Evolutionary conservation across 2,329 filamentous ascomycete species (phyloP).

Genomic region (Pyricularia pennisetigena): DNA sequence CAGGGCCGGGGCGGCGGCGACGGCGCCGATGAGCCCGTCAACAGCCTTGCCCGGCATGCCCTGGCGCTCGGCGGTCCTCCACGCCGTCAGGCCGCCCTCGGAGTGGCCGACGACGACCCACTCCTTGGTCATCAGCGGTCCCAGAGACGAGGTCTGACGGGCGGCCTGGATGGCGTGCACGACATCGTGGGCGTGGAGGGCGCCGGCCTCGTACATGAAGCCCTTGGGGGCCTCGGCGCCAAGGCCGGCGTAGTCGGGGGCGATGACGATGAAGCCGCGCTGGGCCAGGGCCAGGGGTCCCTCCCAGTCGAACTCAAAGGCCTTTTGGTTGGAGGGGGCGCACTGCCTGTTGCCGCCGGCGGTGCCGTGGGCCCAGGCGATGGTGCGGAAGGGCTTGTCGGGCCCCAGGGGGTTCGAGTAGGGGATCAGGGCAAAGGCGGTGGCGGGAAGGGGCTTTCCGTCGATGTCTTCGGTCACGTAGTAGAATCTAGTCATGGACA

Average conservation of each 20-base stretch:
- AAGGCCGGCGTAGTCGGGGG: conserved; percentile 7
- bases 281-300: conserved; percentile 11
- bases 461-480: conserved; percentile 12
- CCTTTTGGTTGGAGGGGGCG: conserved; percentile 14
- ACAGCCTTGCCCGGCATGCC: conserved; percentile 8
- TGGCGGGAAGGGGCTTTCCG: conserved; percentile 9
- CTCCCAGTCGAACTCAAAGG: conserved; percentile 14
- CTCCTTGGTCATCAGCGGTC: conserved; percentile 8
- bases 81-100: conserved; percentile 15
- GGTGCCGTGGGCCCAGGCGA: conserved; percentile 17
- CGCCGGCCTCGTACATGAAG: conserved; percentile 12
- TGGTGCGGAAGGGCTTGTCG: conserved; percentile 5
- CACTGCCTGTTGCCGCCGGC: conserved; percentile 13
- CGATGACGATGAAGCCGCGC: conserved; percentile 7
- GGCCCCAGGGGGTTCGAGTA: background rate
- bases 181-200: conserved; percentile 12
- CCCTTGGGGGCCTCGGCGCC: conserved; percentile 12
- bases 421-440: conserved; percentile 11
- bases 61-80: conserved; percentile 15
- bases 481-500: conserved; percentile 8
- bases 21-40: conserved; percentile 8
- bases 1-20: conserved; percentile 8
- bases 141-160: conserved; percentile 2
- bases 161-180: conserved; percentile 10
- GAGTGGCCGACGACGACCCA: conserved; percentile 15